phyloP scores from a whole-genome alignment of 805 yeast genomes.

The Cyberlindnera maclurae region DNA sequence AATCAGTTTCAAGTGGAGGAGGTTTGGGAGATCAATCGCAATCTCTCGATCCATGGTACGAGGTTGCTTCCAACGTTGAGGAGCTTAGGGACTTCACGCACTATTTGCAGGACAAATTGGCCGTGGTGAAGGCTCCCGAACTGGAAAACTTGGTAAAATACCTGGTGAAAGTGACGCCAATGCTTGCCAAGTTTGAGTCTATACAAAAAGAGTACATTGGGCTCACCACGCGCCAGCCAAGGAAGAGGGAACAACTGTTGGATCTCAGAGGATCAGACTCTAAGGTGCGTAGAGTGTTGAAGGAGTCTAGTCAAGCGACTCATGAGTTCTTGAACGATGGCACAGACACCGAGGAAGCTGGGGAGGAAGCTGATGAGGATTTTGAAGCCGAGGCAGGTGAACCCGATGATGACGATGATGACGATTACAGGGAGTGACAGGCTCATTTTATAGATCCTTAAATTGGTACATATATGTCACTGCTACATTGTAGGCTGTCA shows the following conservation, averaged over 20 bases:
- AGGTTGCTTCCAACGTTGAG: slow-evolving; percentile 13
- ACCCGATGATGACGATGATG: slow-evolving; percentile 4
- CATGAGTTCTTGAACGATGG: slow-evolving; percentile 13
- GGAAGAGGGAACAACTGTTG: slow-evolving; percentile 13
- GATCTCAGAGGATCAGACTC: slow-evolving; percentile 15
- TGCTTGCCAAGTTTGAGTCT: slow-evolving; percentile 14
- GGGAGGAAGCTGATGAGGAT: slow-evolving; percentile 6
- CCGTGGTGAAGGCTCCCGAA: slow-evolving; percentile 1
- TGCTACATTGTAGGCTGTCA: too few species aligned
- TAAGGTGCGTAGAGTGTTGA: slow-evolving; percentile 9
- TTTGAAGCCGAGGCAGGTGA: slow-evolving; percentile 2
- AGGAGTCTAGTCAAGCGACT: slow-evolving; percentile 6
- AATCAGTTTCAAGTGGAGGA: slow-evolving; percentile 1
- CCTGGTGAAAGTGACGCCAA: slow-evolving; percentile 9
- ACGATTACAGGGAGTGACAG: slow-evolving; percentile 1
- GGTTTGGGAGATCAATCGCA: neutral
- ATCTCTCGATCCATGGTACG: slow-evolving; percentile 23
- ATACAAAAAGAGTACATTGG: slow-evolving; percentile 11
- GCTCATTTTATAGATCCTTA: too few species aligned
- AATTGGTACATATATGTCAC: neutral
- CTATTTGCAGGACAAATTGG: slow-evolving; percentile 6
- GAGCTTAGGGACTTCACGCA: slow-evolving; percentile 13
- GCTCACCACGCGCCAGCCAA: slow-evolving; percentile 11
- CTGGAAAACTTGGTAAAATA: slow-evolving; percentile 9
- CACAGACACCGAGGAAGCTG: slow-evolving; percentile 10